Evolutionary conservation across 441 rosid genomes (phyloP).

Genomic region (Populus hybrid): DNA sequence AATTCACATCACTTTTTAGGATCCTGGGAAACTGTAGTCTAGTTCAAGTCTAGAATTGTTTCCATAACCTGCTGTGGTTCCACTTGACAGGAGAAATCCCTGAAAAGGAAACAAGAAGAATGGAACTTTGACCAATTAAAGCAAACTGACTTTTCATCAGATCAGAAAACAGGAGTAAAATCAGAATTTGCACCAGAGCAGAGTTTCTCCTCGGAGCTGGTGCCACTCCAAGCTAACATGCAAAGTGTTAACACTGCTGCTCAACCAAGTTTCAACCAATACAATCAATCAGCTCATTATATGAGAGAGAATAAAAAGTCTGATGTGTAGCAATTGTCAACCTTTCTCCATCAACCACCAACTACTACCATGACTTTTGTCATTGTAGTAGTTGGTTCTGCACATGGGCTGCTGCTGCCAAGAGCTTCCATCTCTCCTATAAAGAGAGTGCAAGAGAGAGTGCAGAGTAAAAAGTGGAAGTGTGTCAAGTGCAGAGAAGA

Average conservation of each 20-base stretch:
- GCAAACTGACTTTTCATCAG: slow-evolving; percentile 33
- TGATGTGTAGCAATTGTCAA: too few relatives aligned
- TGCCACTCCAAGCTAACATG: slow-evolving; percentile 22
- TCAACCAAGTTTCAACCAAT: slow-evolving; percentile 31
- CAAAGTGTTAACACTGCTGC: slow-evolving; percentile 16
- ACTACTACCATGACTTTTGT: too few relatives aligned
- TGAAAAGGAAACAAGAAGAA: slow-evolving; percentile 30
- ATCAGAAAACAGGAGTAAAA: slow-evolving; percentile 28
- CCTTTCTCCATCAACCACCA: too few relatives aligned
- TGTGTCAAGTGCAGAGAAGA: too few relatives aligned
- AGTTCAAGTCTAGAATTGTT: not conserved
- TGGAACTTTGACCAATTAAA: slow-evolving; percentile 38
- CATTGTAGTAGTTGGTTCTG: too few relatives aligned
- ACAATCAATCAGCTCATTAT: slow-evolving; percentile 22
- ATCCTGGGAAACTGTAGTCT: not conserved
- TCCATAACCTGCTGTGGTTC: slow-evolving; percentile 1
- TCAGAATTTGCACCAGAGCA: slow-evolving; percentile 38
- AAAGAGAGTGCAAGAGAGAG: too few relatives aligned
- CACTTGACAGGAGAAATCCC: slow-evolving; percentile 41
- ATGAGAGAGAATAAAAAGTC: slow-evolving; percentile 43
- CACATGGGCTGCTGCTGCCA: too few relatives aligned
- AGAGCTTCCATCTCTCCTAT: too few relatives aligned
- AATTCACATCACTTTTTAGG: not conserved
- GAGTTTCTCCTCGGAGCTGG: slow-evolving; percentile 32
- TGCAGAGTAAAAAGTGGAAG: too few relatives aligned